Evolutionary conservation across 2,329 filamentous ascomycete genomes (phyloP).

Genomic region (Clarireedia homoeocarpa): DNA sequence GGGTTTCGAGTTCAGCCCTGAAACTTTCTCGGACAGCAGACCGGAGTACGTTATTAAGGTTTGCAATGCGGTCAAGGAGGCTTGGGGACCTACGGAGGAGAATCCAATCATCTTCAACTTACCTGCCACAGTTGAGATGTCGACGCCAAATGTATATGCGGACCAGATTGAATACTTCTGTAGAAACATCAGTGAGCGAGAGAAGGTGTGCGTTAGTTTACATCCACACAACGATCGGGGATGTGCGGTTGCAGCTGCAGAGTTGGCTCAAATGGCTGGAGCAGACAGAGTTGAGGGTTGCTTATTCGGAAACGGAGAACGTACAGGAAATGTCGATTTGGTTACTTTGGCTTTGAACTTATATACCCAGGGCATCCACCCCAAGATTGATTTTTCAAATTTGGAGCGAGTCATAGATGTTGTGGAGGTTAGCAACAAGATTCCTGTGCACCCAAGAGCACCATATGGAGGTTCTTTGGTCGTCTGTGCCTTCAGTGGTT

Average conservation of each 20-base stretch:
- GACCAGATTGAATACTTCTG: conserved; percentile 97
- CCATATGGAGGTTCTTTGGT: conserved; percentile 89
- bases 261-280: conserved; percentile 92
- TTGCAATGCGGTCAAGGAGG: conserved; percentile 88
- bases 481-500: conserved; percentile 86
- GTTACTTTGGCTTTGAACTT: conserved; percentile 89
- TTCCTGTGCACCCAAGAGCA: conserved; percentile 80
- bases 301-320: conserved; percentile 88
- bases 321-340: conserved; percentile 91
- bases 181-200: conserved; percentile 70
- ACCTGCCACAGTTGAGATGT: conserved; percentile 90
- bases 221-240: conserved; percentile 95
- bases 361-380: conserved; percentile 85
- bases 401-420: conserved; percentile 78
- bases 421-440: conserved; percentile 90
- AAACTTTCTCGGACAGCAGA: conserved; percentile 84
- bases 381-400: conserved; percentile 85
- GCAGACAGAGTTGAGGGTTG: conserved; percentile 92
- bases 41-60: conserved; percentile 76
- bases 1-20: conserved; percentile 77
- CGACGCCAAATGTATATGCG: conserved; percentile 90
- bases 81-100: conserved; percentile 76
- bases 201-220: conserved; percentile 81
- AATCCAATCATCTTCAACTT: conserved; percentile 94
- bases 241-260: conserved; percentile 80